Conservation (phyloP, 768 basidiomycete species). For the Phylloporus rhodoxanthus region DNA sequence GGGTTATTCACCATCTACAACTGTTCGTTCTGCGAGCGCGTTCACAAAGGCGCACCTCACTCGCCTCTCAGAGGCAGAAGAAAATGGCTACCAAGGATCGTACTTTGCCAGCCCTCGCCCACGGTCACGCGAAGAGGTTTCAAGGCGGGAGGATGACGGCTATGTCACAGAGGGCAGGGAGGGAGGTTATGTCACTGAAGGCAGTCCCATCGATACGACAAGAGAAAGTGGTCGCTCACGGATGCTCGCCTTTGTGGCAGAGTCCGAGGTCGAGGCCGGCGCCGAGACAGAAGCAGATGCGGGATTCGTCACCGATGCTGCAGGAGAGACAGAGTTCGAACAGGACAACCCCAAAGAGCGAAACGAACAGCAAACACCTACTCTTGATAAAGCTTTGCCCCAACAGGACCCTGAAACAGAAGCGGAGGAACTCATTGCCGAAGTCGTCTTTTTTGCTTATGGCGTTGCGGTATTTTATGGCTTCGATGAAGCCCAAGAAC, state of each 20-base stretch:
- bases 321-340: constrained; percentile 12
- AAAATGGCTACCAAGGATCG: constrained; percentile 80
- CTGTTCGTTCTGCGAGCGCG: constrained; percentile 76
- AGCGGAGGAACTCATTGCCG: constrained; percentile 49
- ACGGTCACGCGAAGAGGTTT: constrained; percentile 15
- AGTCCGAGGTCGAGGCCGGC: constrained; percentile 6
- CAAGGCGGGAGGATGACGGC: constrained; percentile 16
- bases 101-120: constrained; percentile 51
- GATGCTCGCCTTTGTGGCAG: not conserved
- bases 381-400: not conserved
- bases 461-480: constrained; percentile 94
- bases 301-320: constrained; percentile 10
- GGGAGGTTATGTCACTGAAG: constrained; percentile 55
- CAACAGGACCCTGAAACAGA: constrained; percentile 9
- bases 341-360: not conserved
- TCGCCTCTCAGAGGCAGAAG: constrained; percentile 81
- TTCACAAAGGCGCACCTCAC: constrained; percentile 55
- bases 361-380: constrained; percentile 6
- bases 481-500: constrained; percentile 71
- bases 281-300: constrained; percentile 11
- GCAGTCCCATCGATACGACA: constrained; percentile 12
- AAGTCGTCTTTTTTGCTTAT: constrained; percentile 77
- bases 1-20: constrained; percentile 81
- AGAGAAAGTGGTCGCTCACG: constrained; percentile 2
- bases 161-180: constrained; percentile 34